These are phyloP conservation scores for Stevia rebaudiana DNA, from an alignment of 140 eudicot genomes.

Conservation along the genomic window DNA sequence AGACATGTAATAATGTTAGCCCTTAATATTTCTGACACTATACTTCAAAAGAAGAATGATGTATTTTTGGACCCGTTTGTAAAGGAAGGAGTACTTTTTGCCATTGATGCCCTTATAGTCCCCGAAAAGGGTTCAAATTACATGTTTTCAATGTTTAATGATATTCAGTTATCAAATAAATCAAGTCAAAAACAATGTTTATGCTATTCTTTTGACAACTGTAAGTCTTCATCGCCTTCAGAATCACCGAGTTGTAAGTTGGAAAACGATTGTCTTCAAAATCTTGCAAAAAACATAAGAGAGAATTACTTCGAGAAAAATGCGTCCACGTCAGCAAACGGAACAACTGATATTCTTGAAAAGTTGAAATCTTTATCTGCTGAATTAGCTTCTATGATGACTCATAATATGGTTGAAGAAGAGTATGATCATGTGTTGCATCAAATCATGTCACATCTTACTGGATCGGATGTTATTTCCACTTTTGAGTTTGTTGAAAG, in stretches of 20 bases:
- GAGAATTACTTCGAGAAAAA: constrained; percentile 42
- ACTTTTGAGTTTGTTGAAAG: constrained; percentile 92
- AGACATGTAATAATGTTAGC: constrained; percentile 56
- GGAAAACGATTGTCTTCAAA: constrained; percentile 54
- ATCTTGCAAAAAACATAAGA: constrained; percentile 55
- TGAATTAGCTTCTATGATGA: constrained; percentile 41
- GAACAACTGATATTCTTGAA: constrained; percentile 62
- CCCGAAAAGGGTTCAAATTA: constrained; percentile 60
- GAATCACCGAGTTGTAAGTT: constrained; percentile 50
- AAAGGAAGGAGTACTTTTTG: constrained; percentile 89
- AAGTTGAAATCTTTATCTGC: constrained; percentile 57
- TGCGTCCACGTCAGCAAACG: constrained; percentile 39
- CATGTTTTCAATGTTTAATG: constrained; percentile 52
- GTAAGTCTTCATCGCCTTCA: constrained; percentile 34
- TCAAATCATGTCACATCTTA: constrained; percentile 57
- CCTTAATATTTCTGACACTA: constrained; percentile 69
- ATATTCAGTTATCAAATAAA: constrained; percentile 36
- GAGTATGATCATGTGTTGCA: constrained; percentile 41
- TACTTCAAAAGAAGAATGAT: constrained; percentile 56
- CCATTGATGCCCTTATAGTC: constrained; percentile 62
- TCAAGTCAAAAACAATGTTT: constrained; percentile 54
- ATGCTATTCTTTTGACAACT: constrained; percentile 53
- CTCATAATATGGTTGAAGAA: constrained; percentile 36
- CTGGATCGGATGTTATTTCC: constrained; percentile 63
- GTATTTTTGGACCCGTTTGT: constrained; percentile 57